Evolutionary conservation across 2,329 filamentous ascomycete species (phyloP).

Genomic region (Colletotrichum sp.): DNA sequence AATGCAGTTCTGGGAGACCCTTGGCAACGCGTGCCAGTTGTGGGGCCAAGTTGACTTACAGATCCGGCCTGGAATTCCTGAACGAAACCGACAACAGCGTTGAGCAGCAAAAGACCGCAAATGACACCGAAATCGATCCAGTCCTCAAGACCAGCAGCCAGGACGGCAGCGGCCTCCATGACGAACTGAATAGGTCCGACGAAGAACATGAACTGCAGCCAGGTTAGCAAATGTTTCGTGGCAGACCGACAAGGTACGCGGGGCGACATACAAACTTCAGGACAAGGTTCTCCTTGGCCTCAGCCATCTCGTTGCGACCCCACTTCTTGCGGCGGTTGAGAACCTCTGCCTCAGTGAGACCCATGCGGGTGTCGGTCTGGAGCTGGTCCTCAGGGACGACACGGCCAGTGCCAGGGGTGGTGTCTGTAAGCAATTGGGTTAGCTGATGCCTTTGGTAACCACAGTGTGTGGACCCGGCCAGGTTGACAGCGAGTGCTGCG

Average conservation of each 20-base stretch:
- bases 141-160: constrained; percentile 83
- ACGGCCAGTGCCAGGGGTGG: constrained; percentile 59
- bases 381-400: constrained; percentile 76
- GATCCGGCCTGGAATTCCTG: constrained; percentile 91
- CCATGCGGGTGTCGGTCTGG: constrained; percentile 74
- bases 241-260: background rate
- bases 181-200: constrained; percentile 91
- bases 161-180: constrained; percentile 84
- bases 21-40: constrained; percentile 16
- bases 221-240: background rate
- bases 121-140: constrained; percentile 97
- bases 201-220: constrained; percentile 66
- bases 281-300: constrained; percentile 84
- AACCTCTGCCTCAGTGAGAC: constrained; percentile 77
- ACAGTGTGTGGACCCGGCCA: no score
- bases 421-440: constrained; percentile 25
- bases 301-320: constrained; percentile 86
- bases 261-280: constrained; percentile 71
- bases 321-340: constrained; percentile 67
- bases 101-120: constrained; percentile 80
- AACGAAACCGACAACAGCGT: constrained; percentile 84
- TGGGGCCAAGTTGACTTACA: constrained; percentile 13
- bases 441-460: background rate
- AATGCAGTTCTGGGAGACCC: background rate
- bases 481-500: background rate